Base-by-base conservation (phyloP, 2,329 filamentous ascomycete species). In the Penicillium griseofulvum region DNA sequence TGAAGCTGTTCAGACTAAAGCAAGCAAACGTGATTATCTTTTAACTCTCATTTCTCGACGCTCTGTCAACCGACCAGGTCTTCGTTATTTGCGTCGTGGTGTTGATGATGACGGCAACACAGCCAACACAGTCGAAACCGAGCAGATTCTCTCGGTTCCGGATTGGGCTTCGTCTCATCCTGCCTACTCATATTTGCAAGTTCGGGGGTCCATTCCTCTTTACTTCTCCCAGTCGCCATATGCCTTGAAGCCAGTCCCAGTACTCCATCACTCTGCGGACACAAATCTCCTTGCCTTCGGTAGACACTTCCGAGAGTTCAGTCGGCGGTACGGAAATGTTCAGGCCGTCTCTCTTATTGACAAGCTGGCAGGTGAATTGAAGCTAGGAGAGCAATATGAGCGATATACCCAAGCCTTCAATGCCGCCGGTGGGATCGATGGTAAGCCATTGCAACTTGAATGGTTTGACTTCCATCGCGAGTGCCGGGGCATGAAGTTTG, bases 401-500 rank as follows among this genome's bases (percentile, higher is more conserved):
- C 80, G 83, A 47, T 85, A 86, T 55, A 81, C 89, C 1, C 77
- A 84, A 46, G 74, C 78, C 24, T 77, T 93, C 50, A 96, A 94
- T 60, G 80, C 87, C 8, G 79, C 83, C 39, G 79, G 79, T 7
- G 78, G 80, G 5, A 70, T 80, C 19, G 79, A 84, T 55, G 79
- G 76, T 12, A 69, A 68, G 11, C 71, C 78, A 10, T 74, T 94
- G 12, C 81, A 79, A 0, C 95, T 96, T 67, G 90, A 96, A 69
- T 99, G 94, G 94, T 99, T 97, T 65, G 94, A 99, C 69, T 99
- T 99, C 66, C 94, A 97, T 71, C 82, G 86, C 17, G 89, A 89
- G 28, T 97, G 94, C 68, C 87, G 91, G 16, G 94, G 94, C 0
- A 97, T 99, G 93, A 95, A 91, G 64, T 99, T 97, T 67, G 93